Evolutionary conservation across 2,329 filamentous ascomycete genomes (phyloP).

Genomic region (Paracoccidioides brasiliensis): DNA sequence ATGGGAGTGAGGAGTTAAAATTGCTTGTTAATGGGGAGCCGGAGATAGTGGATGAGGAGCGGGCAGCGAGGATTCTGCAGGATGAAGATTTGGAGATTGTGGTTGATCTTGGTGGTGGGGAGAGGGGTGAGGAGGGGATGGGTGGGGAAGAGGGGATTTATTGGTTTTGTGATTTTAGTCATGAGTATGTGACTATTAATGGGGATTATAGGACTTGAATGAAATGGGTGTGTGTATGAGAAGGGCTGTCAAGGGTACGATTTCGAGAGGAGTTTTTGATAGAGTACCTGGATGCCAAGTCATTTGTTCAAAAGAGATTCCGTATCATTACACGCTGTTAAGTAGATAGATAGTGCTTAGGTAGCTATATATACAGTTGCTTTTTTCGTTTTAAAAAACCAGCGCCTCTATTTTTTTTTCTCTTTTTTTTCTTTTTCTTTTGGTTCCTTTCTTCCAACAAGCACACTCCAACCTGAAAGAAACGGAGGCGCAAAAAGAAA

Average conservation of each 20-base stretch:
- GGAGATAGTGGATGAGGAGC: constrained; percentile 46
- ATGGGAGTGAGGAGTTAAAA: constrained; percentile 44
- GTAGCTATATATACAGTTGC: not conserved
- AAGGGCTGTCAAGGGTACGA: not conserved
- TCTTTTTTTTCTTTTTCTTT: no score
- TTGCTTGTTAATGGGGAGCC: constrained; percentile 50
- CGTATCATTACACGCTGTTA: not conserved
- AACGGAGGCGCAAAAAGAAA: not conserved
- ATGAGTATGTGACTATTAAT: constrained; percentile 58
- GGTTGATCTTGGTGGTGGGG: constrained; percentile 43
- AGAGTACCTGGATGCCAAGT: not conserved
- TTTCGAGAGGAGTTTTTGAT: not conserved
- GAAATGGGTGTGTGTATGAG: not conserved
- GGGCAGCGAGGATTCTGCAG: constrained; percentile 47
- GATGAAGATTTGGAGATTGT: constrained; percentile 50
- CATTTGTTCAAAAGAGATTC: not conserved
- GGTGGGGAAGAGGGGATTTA: constrained; percentile 43
- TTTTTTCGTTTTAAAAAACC: not conserved
- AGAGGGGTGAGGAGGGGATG: constrained; percentile 26
- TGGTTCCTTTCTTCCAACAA: not conserved
- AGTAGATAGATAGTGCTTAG: not conserved
- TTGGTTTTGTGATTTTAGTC: constrained; percentile 56
- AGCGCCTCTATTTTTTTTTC: not conserved
- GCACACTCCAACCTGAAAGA: not conserved
- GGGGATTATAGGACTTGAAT: constrained; percentile 50